Conservation (phyloP, 768 basidiomycete genomes). For the Cystofilobasidium bisporidii region DNA sequence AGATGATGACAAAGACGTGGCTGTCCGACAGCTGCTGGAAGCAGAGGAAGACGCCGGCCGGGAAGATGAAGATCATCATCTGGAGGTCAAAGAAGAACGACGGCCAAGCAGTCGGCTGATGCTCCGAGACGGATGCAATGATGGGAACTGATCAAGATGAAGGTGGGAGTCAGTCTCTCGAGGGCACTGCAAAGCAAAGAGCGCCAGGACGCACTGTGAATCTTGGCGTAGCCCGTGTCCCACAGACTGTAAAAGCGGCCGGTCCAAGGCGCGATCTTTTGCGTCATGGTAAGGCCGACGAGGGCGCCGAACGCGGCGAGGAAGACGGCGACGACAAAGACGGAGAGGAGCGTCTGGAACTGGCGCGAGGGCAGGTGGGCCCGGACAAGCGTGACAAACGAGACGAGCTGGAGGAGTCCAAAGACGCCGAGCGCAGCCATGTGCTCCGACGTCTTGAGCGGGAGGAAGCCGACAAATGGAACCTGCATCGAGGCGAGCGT, state of each 20-base stretch:
- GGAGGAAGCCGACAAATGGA: constrained; percentile 97
- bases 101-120: constrained; percentile 99
- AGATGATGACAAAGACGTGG: constrained; percentile 97
- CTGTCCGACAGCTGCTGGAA: constrained; percentile 92
- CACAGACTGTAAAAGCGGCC: constrained; percentile 98
- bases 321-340: constrained; percentile 59
- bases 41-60: constrained; percentile 86
- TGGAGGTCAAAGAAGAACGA: constrained; percentile 99
- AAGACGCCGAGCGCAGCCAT: constrained; percentile 98
- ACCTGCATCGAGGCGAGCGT: constrained; percentile 98
- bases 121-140: constrained; percentile 97
- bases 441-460: constrained; percentile 93
- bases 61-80: constrained; percentile 95
- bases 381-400: constrained; percentile 80
- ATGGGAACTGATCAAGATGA: constrained; percentile 55
- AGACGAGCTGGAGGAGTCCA: constrained; percentile 88
- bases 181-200: no score
- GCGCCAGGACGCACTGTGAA: constrained; percentile 49
- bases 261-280: constrained; percentile 98
- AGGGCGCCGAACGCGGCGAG: constrained; percentile 63
- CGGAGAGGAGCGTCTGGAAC: constrained; percentile 70
- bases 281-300: constrained; percentile 74
- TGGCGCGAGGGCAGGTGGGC: constrained; percentile 83
- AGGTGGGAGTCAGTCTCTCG: not conserved
- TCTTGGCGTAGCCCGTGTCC: constrained; percentile 99